Evolutionary conservation across 306 rosid species (phyloP).

Genomic region (Castanea crenata): DNA sequence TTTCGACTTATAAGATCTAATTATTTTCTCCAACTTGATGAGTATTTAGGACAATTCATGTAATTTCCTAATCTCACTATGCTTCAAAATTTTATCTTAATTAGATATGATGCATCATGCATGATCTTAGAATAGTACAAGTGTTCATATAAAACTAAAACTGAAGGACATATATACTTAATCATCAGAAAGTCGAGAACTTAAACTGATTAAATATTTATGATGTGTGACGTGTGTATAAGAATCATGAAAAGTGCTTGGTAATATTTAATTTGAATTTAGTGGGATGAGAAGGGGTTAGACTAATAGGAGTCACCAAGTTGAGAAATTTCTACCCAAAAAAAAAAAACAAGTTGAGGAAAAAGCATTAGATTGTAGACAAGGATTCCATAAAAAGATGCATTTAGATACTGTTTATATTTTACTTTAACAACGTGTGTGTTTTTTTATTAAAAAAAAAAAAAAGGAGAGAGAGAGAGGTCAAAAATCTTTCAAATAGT

Average conservation of each 20-base stretch:
- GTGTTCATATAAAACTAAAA: neutral
- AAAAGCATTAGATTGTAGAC: neutral
- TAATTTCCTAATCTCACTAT: too few relatives aligned
- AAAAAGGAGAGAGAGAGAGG: too few relatives aligned
- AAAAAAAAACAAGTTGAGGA: neutral
- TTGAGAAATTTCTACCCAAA: too few relatives aligned
- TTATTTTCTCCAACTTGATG: too few relatives aligned
- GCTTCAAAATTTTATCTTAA: too few relatives aligned
- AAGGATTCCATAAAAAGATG: constrained; percentile 21
- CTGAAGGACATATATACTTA: neutral
- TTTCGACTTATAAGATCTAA: too few relatives aligned
- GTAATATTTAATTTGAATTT: neutral
- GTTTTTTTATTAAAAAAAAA: too few relatives aligned
- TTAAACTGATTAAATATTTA: neutral
- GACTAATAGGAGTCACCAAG: neutral
- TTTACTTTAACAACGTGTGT: too few relatives aligned
- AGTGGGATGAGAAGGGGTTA: neutral
- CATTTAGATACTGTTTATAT: neutral
- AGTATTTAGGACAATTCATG: too few relatives aligned
- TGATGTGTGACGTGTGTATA: neutral
- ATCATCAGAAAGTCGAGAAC: neutral
- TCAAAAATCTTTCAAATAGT: too few relatives aligned
- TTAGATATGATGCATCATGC: too few relatives aligned
- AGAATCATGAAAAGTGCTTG: neutral
- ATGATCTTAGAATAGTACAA: neutral